Conservation (phyloP, 495 filamentous ascomycete genomes). For the Daldinia caldariorum region DNA sequence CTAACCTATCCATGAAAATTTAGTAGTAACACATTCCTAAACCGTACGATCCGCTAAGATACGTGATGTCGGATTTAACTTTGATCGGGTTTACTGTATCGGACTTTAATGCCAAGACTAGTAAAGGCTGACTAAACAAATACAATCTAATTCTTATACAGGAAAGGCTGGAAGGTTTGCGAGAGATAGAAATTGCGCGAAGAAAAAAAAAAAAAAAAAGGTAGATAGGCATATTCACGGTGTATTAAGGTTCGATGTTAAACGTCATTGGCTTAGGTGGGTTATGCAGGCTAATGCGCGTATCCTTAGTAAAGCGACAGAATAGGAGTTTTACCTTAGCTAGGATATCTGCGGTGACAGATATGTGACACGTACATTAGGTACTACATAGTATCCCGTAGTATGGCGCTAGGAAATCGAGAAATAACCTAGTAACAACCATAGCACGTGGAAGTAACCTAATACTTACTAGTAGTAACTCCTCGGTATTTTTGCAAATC, state of each 20-base stretch:
- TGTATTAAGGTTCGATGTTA: background rate
- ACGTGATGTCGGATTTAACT: background rate
- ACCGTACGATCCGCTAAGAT: background rate
- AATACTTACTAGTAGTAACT: background rate
- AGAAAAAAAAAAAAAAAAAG: background rate
- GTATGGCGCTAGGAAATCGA: background rate
- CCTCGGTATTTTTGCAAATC: background rate
- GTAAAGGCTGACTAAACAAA: background rate
- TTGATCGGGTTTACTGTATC: slow-evolving; percentile 2
- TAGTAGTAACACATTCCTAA: background rate
- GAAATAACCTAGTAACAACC: background rate
- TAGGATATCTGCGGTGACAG: background rate
- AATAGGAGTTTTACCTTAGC: background rate
- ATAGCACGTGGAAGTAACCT: slow-evolving; percentile 1
- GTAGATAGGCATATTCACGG: background rate
- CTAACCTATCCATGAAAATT: background rate
- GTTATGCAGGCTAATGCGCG: background rate
- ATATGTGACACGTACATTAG: background rate
- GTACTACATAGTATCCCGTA: too few species aligned
- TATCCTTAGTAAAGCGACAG: background rate
- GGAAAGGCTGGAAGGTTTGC: background rate
- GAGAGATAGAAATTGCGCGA: background rate
- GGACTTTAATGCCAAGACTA: slow-evolving; percentile 1
- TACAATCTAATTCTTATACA: background rate
- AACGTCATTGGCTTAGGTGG: background rate